These are phyloP conservation scores for Stephania cephalantha DNA, from an alignment of 164 flowering plant genomes.

Conservation along the genomic window DNA sequence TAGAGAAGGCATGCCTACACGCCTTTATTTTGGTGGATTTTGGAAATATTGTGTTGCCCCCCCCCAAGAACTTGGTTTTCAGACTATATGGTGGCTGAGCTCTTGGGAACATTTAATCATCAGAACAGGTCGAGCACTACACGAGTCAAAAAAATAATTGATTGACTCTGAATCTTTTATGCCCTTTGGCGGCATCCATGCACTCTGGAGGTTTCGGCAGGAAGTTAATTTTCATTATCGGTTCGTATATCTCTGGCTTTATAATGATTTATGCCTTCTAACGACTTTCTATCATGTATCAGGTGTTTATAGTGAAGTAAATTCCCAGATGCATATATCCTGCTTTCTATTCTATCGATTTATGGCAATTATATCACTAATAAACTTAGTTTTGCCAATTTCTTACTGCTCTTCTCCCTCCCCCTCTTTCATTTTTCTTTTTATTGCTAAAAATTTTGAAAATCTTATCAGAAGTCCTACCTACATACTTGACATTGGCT, in stretches of 20 bases:
- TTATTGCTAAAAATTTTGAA: background rate
- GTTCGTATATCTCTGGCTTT: slow-evolving; percentile 93
- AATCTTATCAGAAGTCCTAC: background rate
- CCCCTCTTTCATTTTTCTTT: background rate
- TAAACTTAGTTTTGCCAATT: background rate
- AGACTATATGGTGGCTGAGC: slow-evolving; percentile 76
- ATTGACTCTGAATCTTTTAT: slow-evolving; percentile 61
- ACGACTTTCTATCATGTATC: slow-evolving; percentile 3
- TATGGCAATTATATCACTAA: background rate
- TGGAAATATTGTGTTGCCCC: slow-evolving; percentile 41
- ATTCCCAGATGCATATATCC: background rate
- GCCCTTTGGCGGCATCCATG: slow-evolving; percentile 51
- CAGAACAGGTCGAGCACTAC: slow-evolving; percentile 26
- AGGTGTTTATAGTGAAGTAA: slow-evolving; percentile 2
- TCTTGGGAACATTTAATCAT: slow-evolving; percentile 65
- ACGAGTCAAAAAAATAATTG: slow-evolving; percentile 51
- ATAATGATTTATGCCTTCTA: slow-evolving; percentile 42
- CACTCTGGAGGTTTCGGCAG: slow-evolving; percentile 58
- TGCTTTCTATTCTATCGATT: slow-evolving; percentile 7
- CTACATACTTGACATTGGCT: slow-evolving; percentile 5
- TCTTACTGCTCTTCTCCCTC: no score
- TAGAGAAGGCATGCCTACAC: slow-evolving; percentile 72
- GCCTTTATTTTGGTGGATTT: slow-evolving; percentile 59
- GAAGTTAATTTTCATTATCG: slow-evolving; percentile 41
- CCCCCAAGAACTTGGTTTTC: slow-evolving; percentile 40